Base-by-base conservation (phyloP, 2,329 filamentous ascomycete species). In the Venturia pyrina region DNA sequence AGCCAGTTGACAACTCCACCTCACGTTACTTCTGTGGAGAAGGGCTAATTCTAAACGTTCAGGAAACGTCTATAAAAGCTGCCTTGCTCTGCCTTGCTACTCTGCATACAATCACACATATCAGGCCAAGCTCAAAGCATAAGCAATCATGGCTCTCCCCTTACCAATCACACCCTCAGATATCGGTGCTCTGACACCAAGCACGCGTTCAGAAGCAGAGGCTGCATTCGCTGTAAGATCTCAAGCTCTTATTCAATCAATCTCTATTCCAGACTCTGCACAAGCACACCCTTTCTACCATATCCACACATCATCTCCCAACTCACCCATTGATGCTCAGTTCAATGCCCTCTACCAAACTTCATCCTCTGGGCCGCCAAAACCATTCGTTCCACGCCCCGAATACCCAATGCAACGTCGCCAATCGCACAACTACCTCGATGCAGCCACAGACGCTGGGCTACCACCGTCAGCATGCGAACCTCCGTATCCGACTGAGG, bases 161-260 rank as follows among this genome's bases (percentile, higher is more conserved):
- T 28, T 64, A n/a, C n/a, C 62, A 40, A 53, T 64, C n/a, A 56
- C 48, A 6, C 53, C 63, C 5, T 46, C 63, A 37, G 46, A 41
- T n/a, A 34, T 53, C 37, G 63, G 56, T 48, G 44, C 48, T 53
- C 21, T 66, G 37, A 66, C 65, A 24, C 65, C 65, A 41, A 66
- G 65, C 43, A 65, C 65, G 17, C 60, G 43, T 17, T 66, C 60
- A 19, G 60, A 66, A 57, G 65, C 65, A 15, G 65, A 66, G 43
- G 61, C 61, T 46, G 65, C 65, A 41, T 59, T 66, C 60, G 34
- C 65, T 46, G 53, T 59, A 59, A 21, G 53, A 11, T n/a, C 53
- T 59, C 53, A 59, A 37, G 15, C 19, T 59, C 13, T 5, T 59
- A 0, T 32, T 21, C 32, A 34, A 37, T 32, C 24, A 32, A 56